Base-by-base conservation (phyloP, 1,284 basidiomycete species). In the Termitomyces sp. region DNA sequence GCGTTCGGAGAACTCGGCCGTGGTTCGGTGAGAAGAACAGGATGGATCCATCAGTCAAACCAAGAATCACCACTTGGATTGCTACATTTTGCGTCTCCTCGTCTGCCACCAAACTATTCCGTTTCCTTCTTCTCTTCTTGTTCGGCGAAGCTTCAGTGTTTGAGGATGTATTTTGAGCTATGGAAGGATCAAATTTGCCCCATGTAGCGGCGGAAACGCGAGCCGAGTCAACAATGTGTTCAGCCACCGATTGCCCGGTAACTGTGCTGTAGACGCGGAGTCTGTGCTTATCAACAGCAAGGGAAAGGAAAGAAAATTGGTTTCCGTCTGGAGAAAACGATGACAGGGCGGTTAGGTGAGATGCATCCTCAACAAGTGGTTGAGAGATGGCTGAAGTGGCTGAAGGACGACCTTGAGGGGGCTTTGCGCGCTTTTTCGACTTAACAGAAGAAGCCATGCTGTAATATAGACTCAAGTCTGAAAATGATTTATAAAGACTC, bases 231-330 rank as follows among this genome's bases (percentile, higher is more conserved):
- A 86, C 65, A 13, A 79, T 73, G 67, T 83, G 73, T 62, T 88
- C 84, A 9, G 81, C 79, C 26, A 82, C 70, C 21, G 81, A 76
- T 58, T 79, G 77, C 33, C 75, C 76, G 9, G 81, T 77, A 13
- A 73, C 62, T 3, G 82, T 80, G 65, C 84, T 78, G 67, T 85
- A 87, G 45, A 90, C 75, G 58, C 84, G 82, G 54, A 90, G 70
- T 40, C 85, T 79, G 65, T 89, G 86, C 66, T 88, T 89, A 74
- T 90, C 86, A 47, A 89, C 76, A 5, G 86, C 80, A 19, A 88
- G 76, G 30, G 84, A 84, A 45, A 88, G 68, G 57, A 85, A 78
- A 1, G 84, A 85, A 65, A 88, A 88, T 50, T 82, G 71, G 47
- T 73, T 70, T 45, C 79, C 81, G 53, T 78, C 73, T 7, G 79